Conservation (phyloP, 2,329 filamentous ascomycete genomes). For the Nannizziopsis arthrosporioides region DNA sequence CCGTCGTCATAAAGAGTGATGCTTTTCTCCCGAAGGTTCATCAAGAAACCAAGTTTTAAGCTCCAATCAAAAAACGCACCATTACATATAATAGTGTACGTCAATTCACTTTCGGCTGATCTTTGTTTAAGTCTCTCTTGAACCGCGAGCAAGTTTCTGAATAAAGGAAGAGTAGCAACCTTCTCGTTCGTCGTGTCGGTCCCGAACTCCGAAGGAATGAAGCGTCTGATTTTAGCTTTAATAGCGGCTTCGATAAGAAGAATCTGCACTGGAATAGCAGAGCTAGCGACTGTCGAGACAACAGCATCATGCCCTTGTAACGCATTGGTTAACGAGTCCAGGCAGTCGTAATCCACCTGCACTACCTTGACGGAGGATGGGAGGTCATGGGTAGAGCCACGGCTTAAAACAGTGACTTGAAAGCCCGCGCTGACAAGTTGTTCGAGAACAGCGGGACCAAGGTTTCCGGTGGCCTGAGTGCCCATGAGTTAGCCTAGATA, state of each 20-base stretch:
- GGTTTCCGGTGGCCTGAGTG: too few species aligned
- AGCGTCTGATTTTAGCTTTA: slow-evolving; percentile 8
- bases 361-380: slow-evolving; percentile 8
- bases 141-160: not conserved
- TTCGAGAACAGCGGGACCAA: too few species aligned
- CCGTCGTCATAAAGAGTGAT: slow-evolving; percentile 42
- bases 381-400: not conserved
- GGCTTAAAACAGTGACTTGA: too few species aligned
- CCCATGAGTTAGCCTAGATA: too few species aligned
- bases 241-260: slow-evolving; percentile 11
- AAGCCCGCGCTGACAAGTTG: too few species aligned
- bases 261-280: slow-evolving; percentile 5
- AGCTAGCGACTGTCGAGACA: slow-evolving; percentile 15
- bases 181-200: slow-evolving; percentile 9
- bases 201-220: slow-evolving; percentile 10
- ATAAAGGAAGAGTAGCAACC: not conserved
- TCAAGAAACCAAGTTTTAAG: slow-evolving; percentile 32
- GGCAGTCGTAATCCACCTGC: slow-evolving; percentile 16
- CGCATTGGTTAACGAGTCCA: slow-evolving; percentile 16
- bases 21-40: slow-evolving; percentile 35
- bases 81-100: slow-evolving; percentile 24
- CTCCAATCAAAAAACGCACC: slow-evolving; percentile 28
- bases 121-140: not conserved
- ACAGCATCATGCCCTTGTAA: slow-evolving; percentile 18
- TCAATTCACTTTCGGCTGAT: slow-evolving; percentile 15